Conservation (phyloP, 139 green algal genomes). For the Chlamydomonas asymmetrica region DNA sequence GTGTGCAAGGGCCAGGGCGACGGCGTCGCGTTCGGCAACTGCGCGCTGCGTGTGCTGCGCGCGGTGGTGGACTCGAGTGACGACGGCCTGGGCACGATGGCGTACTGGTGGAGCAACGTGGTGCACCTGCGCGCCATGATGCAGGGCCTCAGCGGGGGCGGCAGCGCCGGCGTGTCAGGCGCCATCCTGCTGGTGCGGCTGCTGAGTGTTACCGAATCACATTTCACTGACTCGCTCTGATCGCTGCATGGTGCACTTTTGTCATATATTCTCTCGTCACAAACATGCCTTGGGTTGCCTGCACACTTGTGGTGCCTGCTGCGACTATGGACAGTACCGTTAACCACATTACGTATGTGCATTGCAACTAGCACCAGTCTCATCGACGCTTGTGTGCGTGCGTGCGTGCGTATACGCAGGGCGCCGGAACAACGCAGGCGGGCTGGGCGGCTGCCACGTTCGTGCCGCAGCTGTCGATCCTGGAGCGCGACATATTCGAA, state of each 20-base stretch:
- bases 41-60: slow-evolving; percentile 53
- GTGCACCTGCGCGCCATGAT: slow-evolving; percentile 55
- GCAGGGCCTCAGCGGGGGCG: slow-evolving; percentile 13
- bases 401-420: not conserved
- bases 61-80: slow-evolving; percentile 19
- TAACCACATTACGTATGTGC: too few species aligned
- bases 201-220: too few species aligned
- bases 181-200: slow-evolving; percentile 25
- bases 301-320: too few species aligned
- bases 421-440: too few species aligned
- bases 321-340: too few species aligned
- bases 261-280: too few species aligned
- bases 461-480: slow-evolving; percentile 52
- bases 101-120: slow-evolving; percentile 58
- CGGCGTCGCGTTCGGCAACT: slow-evolving; percentile 59
- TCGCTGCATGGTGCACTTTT: too few species aligned
- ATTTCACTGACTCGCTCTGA: too few species aligned
- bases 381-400: too few species aligned
- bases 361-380: too few species aligned
- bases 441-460: slow-evolving; percentile 23
- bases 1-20: slow-evolving; percentile 57
- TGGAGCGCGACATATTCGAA: slow-evolving; percentile 66
- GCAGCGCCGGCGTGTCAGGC: slow-evolving; percentile 25
- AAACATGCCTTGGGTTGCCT: too few species aligned
- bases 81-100: slow-evolving; percentile 45